These are phyloP conservation scores for Podospora fimiseda DNA, from an alignment of 495 filamentous ascomycete genomes.

Conservation along the genomic window DNA sequence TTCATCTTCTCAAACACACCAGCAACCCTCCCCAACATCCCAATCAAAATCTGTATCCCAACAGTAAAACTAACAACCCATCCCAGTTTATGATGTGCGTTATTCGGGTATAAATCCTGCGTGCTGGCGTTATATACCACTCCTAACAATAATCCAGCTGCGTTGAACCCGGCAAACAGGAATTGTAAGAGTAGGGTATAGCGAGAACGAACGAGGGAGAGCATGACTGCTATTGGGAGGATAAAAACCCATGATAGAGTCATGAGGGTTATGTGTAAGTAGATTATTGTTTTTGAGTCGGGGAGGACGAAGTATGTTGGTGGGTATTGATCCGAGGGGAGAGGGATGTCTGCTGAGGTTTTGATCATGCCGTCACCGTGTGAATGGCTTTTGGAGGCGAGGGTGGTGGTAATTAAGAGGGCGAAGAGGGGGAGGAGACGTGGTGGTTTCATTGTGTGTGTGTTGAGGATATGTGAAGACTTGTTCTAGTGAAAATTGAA, in stretches of 20 bases:
- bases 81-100: conserved; percentile 82
- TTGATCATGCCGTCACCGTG: conserved; percentile 39
- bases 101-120: conserved; percentile 82
- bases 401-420: conserved; percentile 38
- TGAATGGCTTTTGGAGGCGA: conserved; percentile 16
- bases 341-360: conserved; percentile 32
- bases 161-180: conserved; percentile 67
- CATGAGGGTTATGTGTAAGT: conserved; percentile 77
- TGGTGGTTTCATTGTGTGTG: too few relatives aligned
- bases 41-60: conserved; percentile 60
- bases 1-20: conserved; percentile 35
- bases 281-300: conserved; percentile 60
- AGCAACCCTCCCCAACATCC: conserved; percentile 51
- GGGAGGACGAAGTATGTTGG: conserved; percentile 72
- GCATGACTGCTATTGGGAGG: conserved; percentile 80
- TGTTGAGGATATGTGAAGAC: too few relatives aligned
- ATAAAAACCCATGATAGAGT: conserved; percentile 74
- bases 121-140: conserved; percentile 76
- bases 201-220: conserved; percentile 75
- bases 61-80: conserved; percentile 77
- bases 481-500: too few relatives aligned
- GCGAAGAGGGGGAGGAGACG: too few relatives aligned
- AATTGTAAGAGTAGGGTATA: conserved; percentile 68
- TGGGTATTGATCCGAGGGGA: conserved; percentile 37
- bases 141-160: conserved; percentile 61